phyloP scores from a whole-genome alignment of 2,329 filamentous ascomycete species.

The Clonostachys rhizophaga region DNA sequence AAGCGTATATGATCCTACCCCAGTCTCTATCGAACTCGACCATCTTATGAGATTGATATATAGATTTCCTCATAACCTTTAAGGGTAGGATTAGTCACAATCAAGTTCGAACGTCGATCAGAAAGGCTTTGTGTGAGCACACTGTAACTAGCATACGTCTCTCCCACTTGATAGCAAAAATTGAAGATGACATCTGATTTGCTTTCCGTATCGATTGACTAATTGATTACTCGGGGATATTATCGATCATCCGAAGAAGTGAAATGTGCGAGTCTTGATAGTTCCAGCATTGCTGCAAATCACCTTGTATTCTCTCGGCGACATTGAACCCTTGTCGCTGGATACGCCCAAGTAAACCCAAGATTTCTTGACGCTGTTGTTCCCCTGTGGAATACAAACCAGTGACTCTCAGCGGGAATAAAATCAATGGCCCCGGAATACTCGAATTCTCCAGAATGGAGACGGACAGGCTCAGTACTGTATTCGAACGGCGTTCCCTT shows the following conservation, averaged over 20 bases:
- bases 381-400: constrained; percentile 2
- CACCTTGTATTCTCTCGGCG: constrained; percentile 10
- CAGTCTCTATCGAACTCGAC: neutral
- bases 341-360: constrained; percentile 5
- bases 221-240: too few species aligned
- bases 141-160: too few species aligned
- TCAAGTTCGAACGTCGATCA: too few species aligned
- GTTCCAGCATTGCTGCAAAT: constrained; percentile 7
- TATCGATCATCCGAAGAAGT: too few species aligned
- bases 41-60: neutral
- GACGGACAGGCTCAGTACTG: neutral
- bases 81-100: too few species aligned
- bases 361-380: neutral
- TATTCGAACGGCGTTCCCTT: neutral
- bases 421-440: constrained; percentile 9
- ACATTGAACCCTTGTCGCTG: constrained; percentile 13
- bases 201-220: too few species aligned
- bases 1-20: neutral
- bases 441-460: constrained; percentile 4
- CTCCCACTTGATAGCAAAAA: too few species aligned
- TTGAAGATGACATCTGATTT: too few species aligned
- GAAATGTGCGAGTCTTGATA: too few species aligned
- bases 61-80: constrained; percentile 6
- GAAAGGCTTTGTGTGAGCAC: too few species aligned
- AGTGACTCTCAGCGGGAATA: constrained; percentile 16